Percentiles rank a stretch among this genome's conserved stretches.
Conservation (phyloP, 805 yeast species). For the Nakazawaea anatomiae region DNA sequence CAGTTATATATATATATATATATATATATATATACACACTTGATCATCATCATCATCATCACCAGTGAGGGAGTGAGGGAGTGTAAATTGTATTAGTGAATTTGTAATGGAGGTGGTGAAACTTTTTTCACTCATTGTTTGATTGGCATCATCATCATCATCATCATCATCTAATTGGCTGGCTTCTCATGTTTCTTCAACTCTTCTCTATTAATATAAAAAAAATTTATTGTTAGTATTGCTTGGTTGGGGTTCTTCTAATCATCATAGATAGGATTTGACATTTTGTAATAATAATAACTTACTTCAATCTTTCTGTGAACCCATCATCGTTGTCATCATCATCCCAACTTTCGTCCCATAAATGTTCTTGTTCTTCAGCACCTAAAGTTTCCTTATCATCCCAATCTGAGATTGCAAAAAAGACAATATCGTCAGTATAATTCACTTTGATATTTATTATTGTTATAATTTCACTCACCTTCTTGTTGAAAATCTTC, state of each 20-base stretch:
- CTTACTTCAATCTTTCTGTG: conserved; percentile 62
- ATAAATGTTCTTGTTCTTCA: conserved; percentile 54
- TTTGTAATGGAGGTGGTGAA: no score
- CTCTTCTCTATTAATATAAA: conserved; percentile 13
- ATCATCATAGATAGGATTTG: no score
- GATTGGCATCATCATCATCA: neutral
- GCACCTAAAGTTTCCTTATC: conserved; percentile 45
- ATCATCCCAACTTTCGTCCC: conserved; percentile 99
- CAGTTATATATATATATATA: no score
- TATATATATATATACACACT: no score
- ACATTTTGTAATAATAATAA: conserved; percentile 2
- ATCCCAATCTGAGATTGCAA: conserved; percentile 52
- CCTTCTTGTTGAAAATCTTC: conserved; percentile 92
- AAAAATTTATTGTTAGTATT: neutral
- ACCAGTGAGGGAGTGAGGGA: no score
- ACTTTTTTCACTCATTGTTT: no score
- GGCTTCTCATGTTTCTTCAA: conserved; percentile 21
- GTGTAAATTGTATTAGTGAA: no score
- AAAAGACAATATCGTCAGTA: conserved; percentile 3
- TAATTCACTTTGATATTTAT: neutral
- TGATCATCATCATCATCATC: no score
- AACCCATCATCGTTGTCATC: conserved; percentile 91
- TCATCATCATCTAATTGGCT: neutral
- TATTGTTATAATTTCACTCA: conserved; percentile 19
- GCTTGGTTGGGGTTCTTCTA: neutral